Conservation (phyloP, 192 early-diverging fungal species). For the Lunasporangiospora selenospora region DNA sequence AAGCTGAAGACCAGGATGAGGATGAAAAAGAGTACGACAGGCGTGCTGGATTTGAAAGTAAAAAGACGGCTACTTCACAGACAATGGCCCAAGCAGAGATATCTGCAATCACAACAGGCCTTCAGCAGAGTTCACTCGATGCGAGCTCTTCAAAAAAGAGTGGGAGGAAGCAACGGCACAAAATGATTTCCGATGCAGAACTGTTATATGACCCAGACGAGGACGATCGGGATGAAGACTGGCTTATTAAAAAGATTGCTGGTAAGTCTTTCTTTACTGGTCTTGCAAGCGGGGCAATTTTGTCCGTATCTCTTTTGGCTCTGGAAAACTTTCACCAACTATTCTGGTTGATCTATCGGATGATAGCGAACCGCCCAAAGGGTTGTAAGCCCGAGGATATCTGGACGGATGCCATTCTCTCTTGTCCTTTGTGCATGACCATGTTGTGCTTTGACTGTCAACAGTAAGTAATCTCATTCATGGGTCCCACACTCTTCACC, state of each 20-base stretch:
- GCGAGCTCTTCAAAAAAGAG: background rate
- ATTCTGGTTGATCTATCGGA: background rate
- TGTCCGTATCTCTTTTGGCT: background rate
- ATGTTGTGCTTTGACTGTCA: slow-evolving; percentile 67
- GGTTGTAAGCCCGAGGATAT: slow-evolving; percentile 19
- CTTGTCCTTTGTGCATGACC: slow-evolving; percentile 69
- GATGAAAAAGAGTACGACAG: slow-evolving; percentile 26
- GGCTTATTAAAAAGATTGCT: slow-evolving; percentile 58
- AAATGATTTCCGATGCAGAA: slow-evolving; percentile 52
- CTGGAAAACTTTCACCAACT: slow-evolving; percentile 3
- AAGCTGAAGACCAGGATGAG: slow-evolving; percentile 12
- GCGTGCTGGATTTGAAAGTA: slow-evolving; percentile 13
- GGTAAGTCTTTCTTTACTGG: slow-evolving; percentile 33
- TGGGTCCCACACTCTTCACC: background rate
- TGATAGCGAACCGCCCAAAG: slow-evolving; percentile 32
- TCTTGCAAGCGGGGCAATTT: background rate
- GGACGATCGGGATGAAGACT: slow-evolving; percentile 61
- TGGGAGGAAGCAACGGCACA: slow-evolving; percentile 12
- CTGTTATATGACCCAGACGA: slow-evolving; percentile 62
- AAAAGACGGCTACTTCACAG: background rate
- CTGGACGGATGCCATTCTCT: slow-evolving; percentile 63
- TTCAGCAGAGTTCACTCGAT: background rate
- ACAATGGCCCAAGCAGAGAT: background rate
- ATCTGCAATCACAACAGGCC: slow-evolving; percentile 11
- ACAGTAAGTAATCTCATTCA: slow-evolving; percentile 43